Base-by-base conservation (phyloP, 192 early-diverging fungal genomes). In the Gaertneriomyces semiglobifer region DNA sequence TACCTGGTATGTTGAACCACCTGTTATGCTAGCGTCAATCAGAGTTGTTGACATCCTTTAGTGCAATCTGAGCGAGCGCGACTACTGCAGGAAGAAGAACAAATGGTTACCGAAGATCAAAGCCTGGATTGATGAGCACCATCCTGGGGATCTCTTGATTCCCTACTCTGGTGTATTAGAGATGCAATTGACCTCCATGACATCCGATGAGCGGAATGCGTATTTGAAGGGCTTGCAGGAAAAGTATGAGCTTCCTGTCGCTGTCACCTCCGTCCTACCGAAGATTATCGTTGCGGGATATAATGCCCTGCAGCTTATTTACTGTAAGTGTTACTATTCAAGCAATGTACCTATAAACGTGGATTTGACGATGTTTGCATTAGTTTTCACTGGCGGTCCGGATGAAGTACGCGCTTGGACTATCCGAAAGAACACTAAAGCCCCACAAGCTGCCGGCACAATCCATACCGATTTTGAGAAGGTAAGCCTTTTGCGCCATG, bases 41-140 rank as follows among this genome's bases (percentile, higher is more conserved):
- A 12, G 44, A 0, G 43, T 14, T n/a, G 59, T 44, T 25, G 12
- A 12, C 16, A 43, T 64, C 7, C 3, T 10, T 16, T 20, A 68
- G 41, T 88, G 86, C 66, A 98, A 99, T 78, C 79, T 99, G 57
- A 87, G 83, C 73, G 91, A 96, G 76, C 80, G 81, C 52, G 96
- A 99, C 73, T 99, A 87, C 70, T 74, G 89, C 40, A 84, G 93
- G 66, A 94, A 94, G 83, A 98, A 97, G 86, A 97, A 96, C 85
- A 95, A 94, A 86, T 93, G 86, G 88, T 78, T 98, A 44, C 81
- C 86, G 53, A 82, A 91, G 77, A 93, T 98, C 74, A 92, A 96
- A 77, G 77, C 39, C 9, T 63, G 67, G 67, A 56, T 73, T 53
- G 60, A 73, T 50, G 68, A 9, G 5, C 57, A 77, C 44, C 53